Evolutionary conservation across 441 rosid species (phyloP).

Genomic region (Isatis lusitanica): DNA sequence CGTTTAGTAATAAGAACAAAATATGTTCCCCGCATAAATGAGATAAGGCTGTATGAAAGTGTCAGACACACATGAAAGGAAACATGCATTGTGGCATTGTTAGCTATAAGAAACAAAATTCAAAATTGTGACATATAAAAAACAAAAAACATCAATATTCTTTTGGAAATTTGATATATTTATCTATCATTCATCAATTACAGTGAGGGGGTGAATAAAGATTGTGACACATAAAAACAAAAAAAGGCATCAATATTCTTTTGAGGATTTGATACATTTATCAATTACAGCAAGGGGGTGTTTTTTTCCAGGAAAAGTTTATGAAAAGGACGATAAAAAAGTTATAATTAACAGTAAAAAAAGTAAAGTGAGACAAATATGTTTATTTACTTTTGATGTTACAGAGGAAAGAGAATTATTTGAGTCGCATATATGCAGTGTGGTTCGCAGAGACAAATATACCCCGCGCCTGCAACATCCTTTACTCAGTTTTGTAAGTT

Average conservation of each 20-base stretch:
- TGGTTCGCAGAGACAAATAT: constrained; percentile 40
- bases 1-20: constrained; percentile 25
- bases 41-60: constrained; percentile 35
- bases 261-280: neutral
- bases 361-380: constrained; percentile 33
- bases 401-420: constrained; percentile 14
- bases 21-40: constrained; percentile 12
- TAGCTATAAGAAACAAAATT: constrained; percentile 35
- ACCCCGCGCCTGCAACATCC: constrained; percentile 43
- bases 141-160: constrained; percentile 11
- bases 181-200: neutral
- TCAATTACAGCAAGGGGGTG: neutral
- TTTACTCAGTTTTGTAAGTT: constrained; percentile 16
- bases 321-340: neutral
- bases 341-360: neutral
- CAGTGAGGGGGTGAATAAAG: neutral
- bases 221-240: constrained; percentile 21
- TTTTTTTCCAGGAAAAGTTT: neutral
- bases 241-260: constrained; percentile 9
- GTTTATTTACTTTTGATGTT: neutral
- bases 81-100: constrained; percentile 39
- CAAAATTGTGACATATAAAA: constrained; percentile 24
- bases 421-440: constrained; percentile 12
- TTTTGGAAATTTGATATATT: neutral
- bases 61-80: constrained; percentile 31